Evolutionary conservation across 805 yeast species (phyloP), one percentile per base, ranked within the genome.

Genomic region (Saturnispora gosingensis): DNA sequence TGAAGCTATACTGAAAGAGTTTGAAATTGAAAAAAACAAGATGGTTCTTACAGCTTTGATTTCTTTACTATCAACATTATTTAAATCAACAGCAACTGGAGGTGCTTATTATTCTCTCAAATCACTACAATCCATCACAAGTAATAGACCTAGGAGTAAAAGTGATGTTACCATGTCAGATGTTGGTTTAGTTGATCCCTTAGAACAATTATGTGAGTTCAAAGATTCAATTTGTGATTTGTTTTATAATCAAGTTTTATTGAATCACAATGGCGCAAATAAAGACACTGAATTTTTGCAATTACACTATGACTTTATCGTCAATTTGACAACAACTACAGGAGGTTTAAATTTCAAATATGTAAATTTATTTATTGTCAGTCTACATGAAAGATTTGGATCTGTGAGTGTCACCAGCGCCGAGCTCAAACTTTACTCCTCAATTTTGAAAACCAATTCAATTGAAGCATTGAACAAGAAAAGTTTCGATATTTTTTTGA

Each of bases 41-140:
- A 64, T 72, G 20, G 88, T 82, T 0, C 71, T 79, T 1, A 65
- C 69, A 42, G 81, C 78, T 52, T 68, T 77, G 1, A 61, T 83
- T 35, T 67, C 67, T 16, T 65, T 83, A 2, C 56, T 80, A 36
- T 69, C 72, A 5, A 58, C 59, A 1, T 63, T 81, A 5, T 68
- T 80, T 46, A 63, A 64, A 44, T 50, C 45, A 6, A 61, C 72
- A 0, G 44, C 60, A 4, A 55, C 53, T 30, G 62, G 62, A 8
- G 71, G 72, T 8, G 60, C 65, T 1, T 69, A 63, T 51, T 68
- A 67, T 53, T 61, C 60, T 25, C 44, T 66, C 60, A 45, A 60
- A 59, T 43, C 59, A 4, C 27, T 46, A 8, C 22, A 40, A 15
- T 13, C 27, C 5, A 40, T 32, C 6, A 38, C 15, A 38, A 28